Conservation (phyloP, 495 filamentous ascomycete species). For the Neurospora discreta region DNA sequence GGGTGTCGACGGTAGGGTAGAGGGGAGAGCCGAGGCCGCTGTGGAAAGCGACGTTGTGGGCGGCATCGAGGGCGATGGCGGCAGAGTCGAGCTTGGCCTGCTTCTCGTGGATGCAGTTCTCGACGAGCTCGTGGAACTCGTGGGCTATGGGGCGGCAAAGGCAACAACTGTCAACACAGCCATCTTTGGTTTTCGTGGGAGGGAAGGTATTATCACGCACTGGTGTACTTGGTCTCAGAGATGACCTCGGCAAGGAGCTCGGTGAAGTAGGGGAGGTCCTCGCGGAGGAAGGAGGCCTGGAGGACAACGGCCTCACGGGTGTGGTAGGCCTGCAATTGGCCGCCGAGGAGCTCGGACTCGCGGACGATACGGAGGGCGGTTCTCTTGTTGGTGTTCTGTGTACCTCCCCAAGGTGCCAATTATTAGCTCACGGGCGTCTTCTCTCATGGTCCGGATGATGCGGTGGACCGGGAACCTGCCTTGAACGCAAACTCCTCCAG, state of each 20-base stretch:
- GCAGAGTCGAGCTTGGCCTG: conserved; percentile 60
- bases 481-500: conserved; percentile 94
- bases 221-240: conserved; percentile 69
- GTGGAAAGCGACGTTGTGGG: conserved; percentile 87
- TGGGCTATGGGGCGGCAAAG: conserved; percentile 45
- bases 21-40: conserved; percentile 71
- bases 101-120: conserved; percentile 56
- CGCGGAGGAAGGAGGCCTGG: conserved; percentile 84
- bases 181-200: not conserved
- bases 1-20: conserved; percentile 55
- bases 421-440: conserved; percentile 30
- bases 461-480: conserved; percentile 40
- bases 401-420: conserved; percentile 22
- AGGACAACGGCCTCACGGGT: conserved; percentile 87
- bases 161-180: conserved; percentile 10
- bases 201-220: conserved; percentile 39
- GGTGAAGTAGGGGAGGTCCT: conserved; percentile 94
- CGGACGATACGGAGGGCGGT: conserved; percentile 83
- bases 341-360: conserved; percentile 89
- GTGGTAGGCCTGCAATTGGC: conserved; percentile 72
- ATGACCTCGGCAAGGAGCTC: conserved; percentile 91
- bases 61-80: conserved; percentile 70
- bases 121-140: conserved; percentile 79
- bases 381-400: conserved; percentile 72
- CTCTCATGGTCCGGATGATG: not conserved